phyloP scores from a whole-genome alignment of 371 early-diverging fungal genomes.

The Mortierella sp. region DNA sequence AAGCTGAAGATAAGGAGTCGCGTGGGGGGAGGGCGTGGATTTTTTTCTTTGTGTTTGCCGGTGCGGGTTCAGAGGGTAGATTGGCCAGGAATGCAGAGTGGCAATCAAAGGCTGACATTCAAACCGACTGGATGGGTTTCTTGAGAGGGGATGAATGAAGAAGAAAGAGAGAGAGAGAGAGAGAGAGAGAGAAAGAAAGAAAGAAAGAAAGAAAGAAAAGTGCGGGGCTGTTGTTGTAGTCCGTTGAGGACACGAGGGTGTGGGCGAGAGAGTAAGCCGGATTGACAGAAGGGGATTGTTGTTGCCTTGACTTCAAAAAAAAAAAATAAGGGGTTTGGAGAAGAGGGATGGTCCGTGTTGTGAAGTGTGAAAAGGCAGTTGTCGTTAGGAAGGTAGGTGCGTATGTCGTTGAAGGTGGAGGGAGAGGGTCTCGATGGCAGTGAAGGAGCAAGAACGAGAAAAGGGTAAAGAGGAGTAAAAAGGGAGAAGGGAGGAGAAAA shows the following conservation, averaged over 20 bases:
- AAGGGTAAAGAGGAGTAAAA: not conserved
- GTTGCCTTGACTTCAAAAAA: not conserved
- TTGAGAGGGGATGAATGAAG: no score
- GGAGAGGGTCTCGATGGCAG: not conserved
- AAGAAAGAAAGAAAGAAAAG: not conserved
- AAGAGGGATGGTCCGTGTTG: not conserved
- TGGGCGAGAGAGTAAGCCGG: not conserved
- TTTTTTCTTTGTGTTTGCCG: slow-evolving; percentile 31
- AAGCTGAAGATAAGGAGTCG: not conserved
- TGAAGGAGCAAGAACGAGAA: not conserved
- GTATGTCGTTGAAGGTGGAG: no score
- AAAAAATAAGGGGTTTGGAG: not conserved
- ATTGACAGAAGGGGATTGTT: not conserved
- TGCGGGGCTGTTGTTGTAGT: not conserved
- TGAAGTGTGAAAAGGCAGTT: not conserved
- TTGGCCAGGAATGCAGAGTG: slow-evolving; percentile 55
- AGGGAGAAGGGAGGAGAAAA: not conserved
- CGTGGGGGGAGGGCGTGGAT: slow-evolving; percentile 23
- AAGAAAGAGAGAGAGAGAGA: not conserved
- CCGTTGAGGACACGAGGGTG: not conserved
- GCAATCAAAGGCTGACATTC: slow-evolving; percentile 52
- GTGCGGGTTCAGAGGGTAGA: slow-evolving; percentile 40
- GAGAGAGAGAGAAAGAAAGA: not conserved
- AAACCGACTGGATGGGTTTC: not conserved
- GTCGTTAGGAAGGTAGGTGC: not conserved